Conservation (phyloP, 805 yeast genomes). For the Suhomyces sp. region DNA sequence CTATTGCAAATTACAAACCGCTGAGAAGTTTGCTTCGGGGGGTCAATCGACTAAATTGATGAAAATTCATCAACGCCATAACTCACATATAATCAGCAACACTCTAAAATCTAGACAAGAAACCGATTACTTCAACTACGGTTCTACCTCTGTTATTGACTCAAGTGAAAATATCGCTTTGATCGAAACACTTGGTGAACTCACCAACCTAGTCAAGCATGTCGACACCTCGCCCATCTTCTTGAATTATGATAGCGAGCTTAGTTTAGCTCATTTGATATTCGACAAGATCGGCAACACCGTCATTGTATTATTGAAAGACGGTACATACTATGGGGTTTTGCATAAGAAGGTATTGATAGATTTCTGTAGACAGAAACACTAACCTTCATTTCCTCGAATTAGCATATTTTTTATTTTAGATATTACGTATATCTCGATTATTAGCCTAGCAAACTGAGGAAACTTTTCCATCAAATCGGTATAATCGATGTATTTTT, state of each 20-base stretch:
- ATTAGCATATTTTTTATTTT: background rate
- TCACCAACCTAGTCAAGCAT: constrained; percentile 39
- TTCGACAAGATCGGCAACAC: constrained; percentile 53
- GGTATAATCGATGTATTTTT: background rate
- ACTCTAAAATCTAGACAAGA: background rate
- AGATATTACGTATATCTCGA: background rate
- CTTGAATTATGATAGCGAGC: constrained; percentile 45
- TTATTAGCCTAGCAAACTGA: background rate
- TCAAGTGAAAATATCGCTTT: constrained; percentile 7
- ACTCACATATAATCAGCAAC: background rate
- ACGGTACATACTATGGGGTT: constrained; percentile 49
- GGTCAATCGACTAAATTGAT: background rate
- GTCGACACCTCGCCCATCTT: constrained; percentile 48
- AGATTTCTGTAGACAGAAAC: constrained; percentile 33
- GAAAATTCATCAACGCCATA: constrained; percentile 1
- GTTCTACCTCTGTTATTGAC: constrained; percentile 8
- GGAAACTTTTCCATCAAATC: background rate
- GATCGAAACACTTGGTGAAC: constrained; percentile 17
- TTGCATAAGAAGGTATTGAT: constrained; percentile 53
- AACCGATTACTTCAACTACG: constrained; percentile 26
- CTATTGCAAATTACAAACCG: constrained; percentile 22
- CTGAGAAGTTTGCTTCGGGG: background rate
- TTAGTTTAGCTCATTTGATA: constrained; percentile 48
- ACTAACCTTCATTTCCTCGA: background rate
- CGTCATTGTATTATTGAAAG: constrained; percentile 42